A percentile compares a stretch with the other conserved stretches of the same genome.
These are phyloP conservation scores for Trichoderma atroviride DNA, from an alignment of 2,329 filamentous ascomycete genomes.

Conservation along the genomic window DNA sequence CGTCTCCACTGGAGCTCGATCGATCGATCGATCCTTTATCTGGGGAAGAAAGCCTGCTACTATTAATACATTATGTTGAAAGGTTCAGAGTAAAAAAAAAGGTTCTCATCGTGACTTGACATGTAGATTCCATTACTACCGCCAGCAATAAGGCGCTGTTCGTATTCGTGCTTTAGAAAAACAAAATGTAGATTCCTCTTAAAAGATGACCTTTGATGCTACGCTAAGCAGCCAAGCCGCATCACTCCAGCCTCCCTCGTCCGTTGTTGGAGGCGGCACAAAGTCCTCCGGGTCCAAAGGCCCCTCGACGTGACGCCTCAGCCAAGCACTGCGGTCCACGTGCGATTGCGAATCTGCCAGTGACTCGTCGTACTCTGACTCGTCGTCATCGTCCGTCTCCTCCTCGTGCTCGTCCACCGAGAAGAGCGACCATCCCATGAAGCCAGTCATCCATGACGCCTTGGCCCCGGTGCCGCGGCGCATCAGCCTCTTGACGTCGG, in stretches of 20 bases:
- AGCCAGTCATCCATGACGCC: conserved; percentile 61
- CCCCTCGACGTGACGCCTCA: conserved; percentile 45
- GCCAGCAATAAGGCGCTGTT: not conserved
- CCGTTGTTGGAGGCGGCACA: conserved; percentile 52
- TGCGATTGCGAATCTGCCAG: conserved; percentile 36
- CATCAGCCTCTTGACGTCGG: conserved; percentile 59
- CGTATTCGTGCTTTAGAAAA: not conserved
- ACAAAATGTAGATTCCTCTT: not conserved
- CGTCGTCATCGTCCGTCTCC: conserved; percentile 48
- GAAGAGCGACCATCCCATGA: conserved; percentile 64
- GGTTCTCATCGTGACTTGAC: not conserved
- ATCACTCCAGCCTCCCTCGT: conserved; percentile 66
- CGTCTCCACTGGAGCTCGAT: conserved; percentile 11
- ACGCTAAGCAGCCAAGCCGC: conserved; percentile 69
- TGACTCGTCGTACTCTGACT: conserved; percentile 42
- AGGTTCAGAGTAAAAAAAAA: not conserved
- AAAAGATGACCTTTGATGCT: conserved; percentile 63
- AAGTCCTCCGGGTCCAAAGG: conserved; percentile 48
- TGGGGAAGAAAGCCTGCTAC: not conserved
- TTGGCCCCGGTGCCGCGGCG: conserved; percentile 54
- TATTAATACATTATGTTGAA: not conserved
- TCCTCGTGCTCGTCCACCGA: conserved; percentile 64
- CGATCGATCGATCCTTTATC: conserved; percentile 17
- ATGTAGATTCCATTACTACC: not conserved
- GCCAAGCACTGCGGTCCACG: conserved; percentile 39